Evolutionary conservation across 2,329 filamentous ascomycete species (phyloP).

Genomic region (Dactylellina sp.): DNA sequence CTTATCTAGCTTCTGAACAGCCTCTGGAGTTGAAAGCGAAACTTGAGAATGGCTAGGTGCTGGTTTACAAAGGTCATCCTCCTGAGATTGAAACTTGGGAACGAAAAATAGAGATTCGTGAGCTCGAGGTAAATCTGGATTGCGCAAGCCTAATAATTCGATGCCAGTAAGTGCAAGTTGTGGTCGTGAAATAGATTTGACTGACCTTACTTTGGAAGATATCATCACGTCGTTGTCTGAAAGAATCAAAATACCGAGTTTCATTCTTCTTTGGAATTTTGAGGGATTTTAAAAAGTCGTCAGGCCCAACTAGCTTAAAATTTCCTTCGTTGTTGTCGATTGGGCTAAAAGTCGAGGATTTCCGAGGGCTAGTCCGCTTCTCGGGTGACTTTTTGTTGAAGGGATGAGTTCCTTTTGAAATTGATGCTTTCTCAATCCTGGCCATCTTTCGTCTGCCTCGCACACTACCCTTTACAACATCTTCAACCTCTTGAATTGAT

Average conservation of each 20-base stretch:
- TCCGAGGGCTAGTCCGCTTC: constrained; percentile 3
- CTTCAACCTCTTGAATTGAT: constrained; percentile 17
- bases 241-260: constrained; percentile 9
- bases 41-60: too few species aligned
- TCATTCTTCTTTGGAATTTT: constrained; percentile 23
- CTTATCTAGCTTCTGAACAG: neutral
- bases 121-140: too few species aligned
- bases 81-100: neutral
- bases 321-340: constrained; percentile 6
- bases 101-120: constrained; percentile 41
- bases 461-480: constrained; percentile 15
- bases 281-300: constrained; percentile 41
- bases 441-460: constrained; percentile 46
- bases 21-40: neutral
- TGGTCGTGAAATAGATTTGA: too few species aligned
- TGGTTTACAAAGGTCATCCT: neutral
- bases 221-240: constrained; percentile 35
- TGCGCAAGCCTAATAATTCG: constrained; percentile 24
- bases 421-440: constrained; percentile 29
- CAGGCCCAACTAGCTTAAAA: constrained; percentile 36
- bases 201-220: constrained; percentile 44
- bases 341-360: neutral
- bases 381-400: constrained; percentile 20
- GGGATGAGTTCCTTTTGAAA: constrained; percentile 48
- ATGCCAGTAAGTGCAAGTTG: too few species aligned